These are phyloP conservation scores for Poteriospumella lacustris DNA, from an alignment of 108 stramenopile species.

Conservation along the genomic window DNA sequence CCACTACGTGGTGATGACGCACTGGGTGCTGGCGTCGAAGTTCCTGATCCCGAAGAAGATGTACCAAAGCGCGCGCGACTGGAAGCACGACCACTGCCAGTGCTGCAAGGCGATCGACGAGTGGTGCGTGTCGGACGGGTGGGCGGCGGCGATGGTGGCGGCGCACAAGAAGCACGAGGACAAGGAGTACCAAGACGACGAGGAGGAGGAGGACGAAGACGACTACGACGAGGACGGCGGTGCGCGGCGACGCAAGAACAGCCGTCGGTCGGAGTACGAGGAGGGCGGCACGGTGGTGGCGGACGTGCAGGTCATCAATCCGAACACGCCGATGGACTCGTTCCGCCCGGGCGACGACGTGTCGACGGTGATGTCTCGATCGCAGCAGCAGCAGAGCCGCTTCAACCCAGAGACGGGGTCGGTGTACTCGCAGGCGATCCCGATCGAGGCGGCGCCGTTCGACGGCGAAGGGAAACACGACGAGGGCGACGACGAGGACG, in stretches of 20 bases:
- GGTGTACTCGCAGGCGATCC: too few species aligned
- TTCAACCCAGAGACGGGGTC: too few species aligned
- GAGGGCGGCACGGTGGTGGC: background rate
- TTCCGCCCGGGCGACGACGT: too few species aligned
- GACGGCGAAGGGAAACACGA: too few species aligned
- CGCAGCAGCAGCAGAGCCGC: too few species aligned
- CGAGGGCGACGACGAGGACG: too few species aligned
- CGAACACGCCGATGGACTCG: background rate
- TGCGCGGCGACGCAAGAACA: background rate
- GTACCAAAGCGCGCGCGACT: background rate
- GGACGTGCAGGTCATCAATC: background rate
- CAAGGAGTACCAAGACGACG: background rate
- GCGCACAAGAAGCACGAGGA: background rate
- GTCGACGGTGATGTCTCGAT: too few species aligned
- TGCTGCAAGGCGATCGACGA: background rate
- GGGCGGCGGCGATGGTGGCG: background rate
- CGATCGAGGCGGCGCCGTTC: too few species aligned
- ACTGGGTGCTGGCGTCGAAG: background rate
- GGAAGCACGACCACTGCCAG: background rate
- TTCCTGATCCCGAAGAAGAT: background rate
- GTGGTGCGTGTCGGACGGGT: background rate
- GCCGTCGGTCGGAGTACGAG: background rate
- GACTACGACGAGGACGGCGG: background rate
- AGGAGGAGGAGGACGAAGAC: background rate
- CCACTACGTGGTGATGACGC: background rate